A percentile compares a stretch with the other conserved stretches of the same genome.
Conservation (phyloP, 2,329 filamentous ascomycete genomes). For the Didymella pinodella region DNA sequence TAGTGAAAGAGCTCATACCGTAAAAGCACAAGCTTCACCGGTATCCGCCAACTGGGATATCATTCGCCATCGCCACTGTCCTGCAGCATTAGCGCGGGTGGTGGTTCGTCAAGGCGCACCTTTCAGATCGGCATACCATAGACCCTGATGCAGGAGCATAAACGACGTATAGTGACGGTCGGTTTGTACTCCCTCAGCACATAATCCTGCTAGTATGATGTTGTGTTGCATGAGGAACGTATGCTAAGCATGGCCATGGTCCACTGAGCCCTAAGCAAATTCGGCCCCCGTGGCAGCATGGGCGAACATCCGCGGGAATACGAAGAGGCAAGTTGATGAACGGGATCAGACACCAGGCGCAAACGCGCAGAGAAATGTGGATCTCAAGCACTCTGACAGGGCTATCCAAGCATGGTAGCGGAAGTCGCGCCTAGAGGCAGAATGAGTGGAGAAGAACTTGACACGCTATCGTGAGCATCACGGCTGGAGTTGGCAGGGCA, state of each 20-base stretch:
- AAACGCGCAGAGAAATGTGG: conserved; percentile 38
- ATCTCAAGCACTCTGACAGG: conserved; percentile 34
- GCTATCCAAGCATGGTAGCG: conserved; percentile 36
- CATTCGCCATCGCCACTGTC: conserved; percentile 47
- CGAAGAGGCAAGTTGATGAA: conserved; percentile 36
- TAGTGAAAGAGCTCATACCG: conserved; percentile 46
- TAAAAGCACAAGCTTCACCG: conserved; percentile 51
- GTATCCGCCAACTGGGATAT: conserved; percentile 44
- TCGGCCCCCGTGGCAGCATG: conserved; percentile 40
- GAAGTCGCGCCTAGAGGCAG: conserved; percentile 43
- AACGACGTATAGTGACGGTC: conserved; percentile 42
- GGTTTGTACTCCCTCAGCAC: conserved; percentile 38
- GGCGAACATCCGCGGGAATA: conserved; percentile 34
- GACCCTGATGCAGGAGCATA: conserved; percentile 45
- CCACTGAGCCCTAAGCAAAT: conserved; percentile 31
- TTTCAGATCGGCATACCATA: conserved; percentile 47
- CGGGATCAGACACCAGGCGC: conserved; percentile 39
- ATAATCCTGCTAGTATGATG: conserved; percentile 46
- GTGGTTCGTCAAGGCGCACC: conserved; percentile 47
- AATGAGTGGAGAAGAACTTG: conserved; percentile 45
- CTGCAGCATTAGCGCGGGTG: conserved; percentile 48
- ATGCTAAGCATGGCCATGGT: conserved; percentile 30
- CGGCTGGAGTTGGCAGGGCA: conserved; percentile 43
- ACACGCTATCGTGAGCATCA: conserved; percentile 50
- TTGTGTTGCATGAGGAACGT: conserved; percentile 22